phyloP scores from a whole-genome alignment of 2,329 filamentous ascomycete species.

The Corniculantispora saksenae region DNA sequence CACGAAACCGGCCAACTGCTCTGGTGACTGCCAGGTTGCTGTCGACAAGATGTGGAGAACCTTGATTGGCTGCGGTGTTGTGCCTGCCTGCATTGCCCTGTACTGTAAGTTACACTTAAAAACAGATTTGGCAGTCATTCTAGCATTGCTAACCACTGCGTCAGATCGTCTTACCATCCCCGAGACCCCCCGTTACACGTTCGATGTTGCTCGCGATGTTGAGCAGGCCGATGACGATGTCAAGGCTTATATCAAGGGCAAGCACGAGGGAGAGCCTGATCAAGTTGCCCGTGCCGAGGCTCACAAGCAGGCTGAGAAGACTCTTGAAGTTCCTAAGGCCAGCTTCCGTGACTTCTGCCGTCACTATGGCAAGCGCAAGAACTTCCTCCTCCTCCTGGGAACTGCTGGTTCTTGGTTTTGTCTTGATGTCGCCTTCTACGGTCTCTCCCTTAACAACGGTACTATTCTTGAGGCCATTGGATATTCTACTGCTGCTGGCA shows the following conservation, averaged over 20 bases:
- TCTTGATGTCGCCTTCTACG: constrained; percentile 64
- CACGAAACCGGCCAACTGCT: constrained; percentile 57
- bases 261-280: constrained; percentile 63
- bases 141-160: background rate
- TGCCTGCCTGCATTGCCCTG: constrained; percentile 77
- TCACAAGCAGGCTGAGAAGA: constrained; percentile 52
- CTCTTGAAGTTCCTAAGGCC: constrained; percentile 67
- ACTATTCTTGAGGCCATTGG: constrained; percentile 72
- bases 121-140: no score
- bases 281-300: constrained; percentile 64
- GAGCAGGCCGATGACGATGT: constrained; percentile 73
- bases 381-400: constrained; percentile 72
- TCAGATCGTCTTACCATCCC: constrained; percentile 73
- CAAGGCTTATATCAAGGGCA: constrained; percentile 71
- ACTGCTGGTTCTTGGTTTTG: constrained; percentile 83
- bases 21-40: constrained; percentile 36
- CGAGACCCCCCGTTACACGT: constrained; percentile 85
- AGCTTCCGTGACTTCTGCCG: constrained; percentile 69
- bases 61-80: constrained; percentile 77
- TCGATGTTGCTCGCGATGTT: constrained; percentile 75
- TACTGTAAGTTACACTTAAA: constrained; percentile 65
- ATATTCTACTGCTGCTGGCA: constrained; percentile 57
- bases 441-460: constrained; percentile 74
- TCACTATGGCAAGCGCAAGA: constrained; percentile 72
- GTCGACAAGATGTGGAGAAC: constrained; percentile 89